Percentiles rank a stretch among this genome's conserved stretches.
Evolutionary conservation across 2,329 filamentous ascomycete genomes (phyloP).

Genomic region (Trichocomaceae sp.): DNA sequence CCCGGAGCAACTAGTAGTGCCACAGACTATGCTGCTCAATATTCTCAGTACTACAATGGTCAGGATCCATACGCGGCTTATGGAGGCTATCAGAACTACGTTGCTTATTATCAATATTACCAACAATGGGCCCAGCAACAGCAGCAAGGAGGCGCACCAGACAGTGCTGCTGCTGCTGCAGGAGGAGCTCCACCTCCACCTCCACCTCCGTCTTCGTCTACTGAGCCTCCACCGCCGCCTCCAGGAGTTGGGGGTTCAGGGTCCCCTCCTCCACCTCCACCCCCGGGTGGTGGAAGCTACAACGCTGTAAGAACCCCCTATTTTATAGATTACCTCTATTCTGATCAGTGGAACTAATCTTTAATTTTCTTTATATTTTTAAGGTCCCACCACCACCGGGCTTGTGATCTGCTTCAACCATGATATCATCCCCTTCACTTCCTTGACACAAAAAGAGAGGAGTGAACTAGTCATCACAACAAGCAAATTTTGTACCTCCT

Average conservation of each 20-base stretch:
- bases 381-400: background rate
- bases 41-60: slow-evolving; percentile 67
- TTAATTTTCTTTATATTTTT: background rate
- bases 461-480: background rate
- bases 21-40: slow-evolving; percentile 70
- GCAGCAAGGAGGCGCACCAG: slow-evolving; percentile 39
- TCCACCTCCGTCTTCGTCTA: slow-evolving; percentile 10
- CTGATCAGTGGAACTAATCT: background rate
- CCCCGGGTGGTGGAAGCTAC: slow-evolving; percentile 52
- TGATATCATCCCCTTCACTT: background rate
- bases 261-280: slow-evolving; percentile 56
- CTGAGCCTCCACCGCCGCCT: slow-evolving; percentile 49
- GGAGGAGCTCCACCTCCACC: slow-evolving; percentile 42
- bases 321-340: background rate
- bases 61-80: slow-evolving; percentile 84
- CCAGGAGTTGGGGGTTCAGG: slow-evolving; percentile 53
- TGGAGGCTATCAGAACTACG: slow-evolving; percentile 74
- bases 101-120: slow-evolving; percentile 60
- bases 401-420: background rate
- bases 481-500: background rate
- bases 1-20: slow-evolving; percentile 26
- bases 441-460: background rate
- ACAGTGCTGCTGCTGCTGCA: slow-evolving; percentile 37
- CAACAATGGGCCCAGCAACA: slow-evolving; percentile 55
- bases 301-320: slow-evolving; percentile 53